Evolutionary conservation across 2,329 filamentous ascomycete species (phyloP).

Genomic region (Ophiostoma sp.): DNA sequence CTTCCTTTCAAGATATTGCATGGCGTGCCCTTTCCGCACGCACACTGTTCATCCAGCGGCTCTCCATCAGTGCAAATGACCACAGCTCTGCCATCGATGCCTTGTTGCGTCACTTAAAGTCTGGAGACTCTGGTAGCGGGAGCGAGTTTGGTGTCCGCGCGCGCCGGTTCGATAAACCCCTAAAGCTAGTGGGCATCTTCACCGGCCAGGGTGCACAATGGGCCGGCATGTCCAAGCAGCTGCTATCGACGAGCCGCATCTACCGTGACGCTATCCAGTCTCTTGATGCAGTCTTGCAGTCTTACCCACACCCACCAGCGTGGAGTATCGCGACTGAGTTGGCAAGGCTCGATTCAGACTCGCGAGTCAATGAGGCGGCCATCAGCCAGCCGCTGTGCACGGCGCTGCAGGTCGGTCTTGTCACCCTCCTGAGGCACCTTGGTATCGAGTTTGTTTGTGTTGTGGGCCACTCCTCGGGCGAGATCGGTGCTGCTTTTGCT

Average conservation of each 20-base stretch:
- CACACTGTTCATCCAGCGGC: constrained; percentile 18
- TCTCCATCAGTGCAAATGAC: constrained; percentile 9
- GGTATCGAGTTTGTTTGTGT: constrained; percentile 30
- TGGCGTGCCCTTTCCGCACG: constrained; percentile 11
- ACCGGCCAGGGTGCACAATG: constrained; percentile 27
- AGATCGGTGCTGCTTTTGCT: constrained; percentile 35
- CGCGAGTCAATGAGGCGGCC: constrained; percentile 17
- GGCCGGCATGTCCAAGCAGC: constrained; percentile 30
- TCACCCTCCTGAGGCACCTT: constrained; percentile 31
- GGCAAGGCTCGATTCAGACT: constrained; percentile 7
- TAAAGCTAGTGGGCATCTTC: constrained; percentile 19
- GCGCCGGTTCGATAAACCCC: neutral
- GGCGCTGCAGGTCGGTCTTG: constrained; percentile 33
- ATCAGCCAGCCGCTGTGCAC: constrained; percentile 33
- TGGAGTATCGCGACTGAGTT: constrained; percentile 24
- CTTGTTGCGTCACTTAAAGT: neutral
- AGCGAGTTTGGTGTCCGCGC: constrained; percentile 17
- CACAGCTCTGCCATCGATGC: constrained; percentile 1
- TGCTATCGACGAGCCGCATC: constrained; percentile 8
- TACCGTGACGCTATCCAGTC: constrained; percentile 34
- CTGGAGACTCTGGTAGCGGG: neutral
- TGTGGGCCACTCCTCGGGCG: constrained; percentile 36
- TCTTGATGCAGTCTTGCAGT: constrained; percentile 34
- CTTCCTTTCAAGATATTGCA: constrained; percentile 13
- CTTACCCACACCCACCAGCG: constrained; percentile 22